Evolutionary conservation across 345 rosid genomes (phyloP).

Genomic region (Balakata baccata): DNA sequence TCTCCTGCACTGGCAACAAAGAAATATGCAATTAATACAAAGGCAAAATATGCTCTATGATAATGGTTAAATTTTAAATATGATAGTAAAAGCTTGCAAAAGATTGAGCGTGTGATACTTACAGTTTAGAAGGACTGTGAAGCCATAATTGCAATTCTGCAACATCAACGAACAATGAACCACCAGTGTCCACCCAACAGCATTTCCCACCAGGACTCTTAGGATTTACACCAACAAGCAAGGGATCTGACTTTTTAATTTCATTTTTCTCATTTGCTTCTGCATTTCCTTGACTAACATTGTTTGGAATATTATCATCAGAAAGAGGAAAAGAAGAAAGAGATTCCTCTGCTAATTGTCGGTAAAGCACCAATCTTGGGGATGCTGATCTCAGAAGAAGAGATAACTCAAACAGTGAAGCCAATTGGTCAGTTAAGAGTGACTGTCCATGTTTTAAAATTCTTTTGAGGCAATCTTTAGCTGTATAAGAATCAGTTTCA

Average conservation of each 20-base stretch:
- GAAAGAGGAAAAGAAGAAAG: slow-evolving; percentile 77
- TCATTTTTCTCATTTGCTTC: slow-evolving; percentile 27
- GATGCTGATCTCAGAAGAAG: slow-evolving; percentile 83
- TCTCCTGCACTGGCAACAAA: slow-evolving; percentile 50
- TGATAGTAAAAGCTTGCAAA: slow-evolving; percentile 6
- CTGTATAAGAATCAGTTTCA: slow-evolving; percentile 51
- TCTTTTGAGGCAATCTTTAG: slow-evolving; percentile 69
- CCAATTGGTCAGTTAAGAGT: slow-evolving; percentile 53
- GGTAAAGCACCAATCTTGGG: slow-evolving; percentile 79
- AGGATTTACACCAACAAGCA: slow-evolving; percentile 55
- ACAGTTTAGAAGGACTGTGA: slow-evolving; percentile 42
- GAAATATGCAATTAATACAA: slow-evolving; percentile 18
- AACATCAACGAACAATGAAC: slow-evolving; percentile 64
- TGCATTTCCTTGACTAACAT: slow-evolving; percentile 17
- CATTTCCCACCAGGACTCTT: slow-evolving; percentile 58
- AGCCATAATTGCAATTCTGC: slow-evolving; percentile 68
- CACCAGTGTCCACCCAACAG: slow-evolving; percentile 96
- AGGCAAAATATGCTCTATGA: not conserved
- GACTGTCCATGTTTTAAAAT: slow-evolving; percentile 49
- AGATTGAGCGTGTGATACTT: slow-evolving; percentile 26
- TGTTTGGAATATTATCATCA: slow-evolving; percentile 43
- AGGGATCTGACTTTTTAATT: slow-evolving; percentile 36
- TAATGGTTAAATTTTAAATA: not conserved
- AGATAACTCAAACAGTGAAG: slow-evolving; percentile 75
- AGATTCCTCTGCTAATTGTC: slow-evolving; percentile 92